Conservation (phyloP, 257 asterid species). For the Lithospermum erythrorhizon region DNA sequence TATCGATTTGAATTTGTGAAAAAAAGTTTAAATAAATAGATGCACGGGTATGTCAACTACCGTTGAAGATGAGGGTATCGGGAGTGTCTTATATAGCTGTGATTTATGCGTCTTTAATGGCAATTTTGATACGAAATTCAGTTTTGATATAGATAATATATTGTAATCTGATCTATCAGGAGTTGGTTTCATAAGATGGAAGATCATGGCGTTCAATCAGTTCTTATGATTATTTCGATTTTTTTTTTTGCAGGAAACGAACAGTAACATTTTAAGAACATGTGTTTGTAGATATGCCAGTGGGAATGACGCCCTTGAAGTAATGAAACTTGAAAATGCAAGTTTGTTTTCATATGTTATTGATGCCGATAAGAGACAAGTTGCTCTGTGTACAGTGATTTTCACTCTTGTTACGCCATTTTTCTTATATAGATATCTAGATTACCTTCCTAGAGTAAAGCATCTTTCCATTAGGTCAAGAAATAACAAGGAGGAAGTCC, state of each 20-base stretch:
- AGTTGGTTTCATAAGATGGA: background rate
- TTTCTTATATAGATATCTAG: slow-evolving; percentile 60
- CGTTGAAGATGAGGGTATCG: background rate
- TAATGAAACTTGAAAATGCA: slow-evolving; percentile 30
- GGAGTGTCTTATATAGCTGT: background rate
- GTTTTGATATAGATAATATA: background rate
- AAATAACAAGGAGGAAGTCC: slow-evolving; percentile 68
- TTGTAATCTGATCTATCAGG: no score
- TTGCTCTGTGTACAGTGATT: slow-evolving; percentile 60
- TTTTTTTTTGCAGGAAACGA: slow-evolving; percentile 54
- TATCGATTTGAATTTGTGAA: background rate
- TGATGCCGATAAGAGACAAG: slow-evolving; percentile 41
- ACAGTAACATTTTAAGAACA: slow-evolving; percentile 33
- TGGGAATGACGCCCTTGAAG: slow-evolving; percentile 19
- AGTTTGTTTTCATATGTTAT: slow-evolving; percentile 27
- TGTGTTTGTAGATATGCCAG: slow-evolving; percentile 28
- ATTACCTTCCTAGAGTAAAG: slow-evolving; percentile 54
- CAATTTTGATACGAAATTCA: background rate
- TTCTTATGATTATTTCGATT: slow-evolving; percentile 6
- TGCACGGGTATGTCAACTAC: no score
- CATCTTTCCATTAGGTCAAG: slow-evolving; percentile 32
- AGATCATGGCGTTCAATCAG: slow-evolving; percentile 9
- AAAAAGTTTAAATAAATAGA: no score
- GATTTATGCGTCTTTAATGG: background rate
- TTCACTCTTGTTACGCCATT: slow-evolving; percentile 64